These are phyloP conservation scores for Stentor coeruleus DNA, from an alignment of 73 alveolate species.

Conservation along the genomic window DNA sequence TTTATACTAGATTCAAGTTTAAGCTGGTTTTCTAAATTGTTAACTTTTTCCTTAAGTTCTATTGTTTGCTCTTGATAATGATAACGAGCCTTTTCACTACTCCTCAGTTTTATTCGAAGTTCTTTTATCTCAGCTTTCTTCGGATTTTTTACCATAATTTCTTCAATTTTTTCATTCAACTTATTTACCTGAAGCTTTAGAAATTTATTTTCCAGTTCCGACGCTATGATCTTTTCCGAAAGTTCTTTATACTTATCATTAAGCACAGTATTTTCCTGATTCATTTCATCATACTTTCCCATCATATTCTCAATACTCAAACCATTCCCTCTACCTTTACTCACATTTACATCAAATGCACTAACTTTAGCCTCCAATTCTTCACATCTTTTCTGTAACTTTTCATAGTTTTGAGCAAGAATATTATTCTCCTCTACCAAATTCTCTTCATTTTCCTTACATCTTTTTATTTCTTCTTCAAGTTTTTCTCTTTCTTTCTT, in stretches of 20 bases:
- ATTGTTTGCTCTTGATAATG: not conserved
- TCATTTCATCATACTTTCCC: no score
- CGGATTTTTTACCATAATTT: not conserved
- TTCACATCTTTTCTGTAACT: not conserved
- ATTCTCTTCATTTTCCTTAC: not conserved
- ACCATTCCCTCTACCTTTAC: no score
- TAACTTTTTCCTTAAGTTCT: not conserved
- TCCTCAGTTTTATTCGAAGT: not conserved
- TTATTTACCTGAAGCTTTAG: not conserved
- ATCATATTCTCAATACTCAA: no score
- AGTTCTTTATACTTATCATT: not conserved
- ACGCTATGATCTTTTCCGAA: not conserved
- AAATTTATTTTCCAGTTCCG: not conserved
- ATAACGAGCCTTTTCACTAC: not conserved
- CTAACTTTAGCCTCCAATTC: not conserved
- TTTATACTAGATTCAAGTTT: not conserved
- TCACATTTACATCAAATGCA: no score
- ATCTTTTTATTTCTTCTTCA: not conserved
- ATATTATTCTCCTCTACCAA: not conserved
- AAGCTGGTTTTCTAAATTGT: not conserved
- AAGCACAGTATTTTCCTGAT: not conserved
- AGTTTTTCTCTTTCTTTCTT: not conserved
- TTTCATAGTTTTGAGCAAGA: not conserved
- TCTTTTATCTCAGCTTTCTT: conserved; percentile 3
- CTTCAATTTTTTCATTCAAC: not conserved